Evolutionary conservation across 306 rosid genomes (phyloP).

Genomic region (Cucurbita pepo): DNA sequence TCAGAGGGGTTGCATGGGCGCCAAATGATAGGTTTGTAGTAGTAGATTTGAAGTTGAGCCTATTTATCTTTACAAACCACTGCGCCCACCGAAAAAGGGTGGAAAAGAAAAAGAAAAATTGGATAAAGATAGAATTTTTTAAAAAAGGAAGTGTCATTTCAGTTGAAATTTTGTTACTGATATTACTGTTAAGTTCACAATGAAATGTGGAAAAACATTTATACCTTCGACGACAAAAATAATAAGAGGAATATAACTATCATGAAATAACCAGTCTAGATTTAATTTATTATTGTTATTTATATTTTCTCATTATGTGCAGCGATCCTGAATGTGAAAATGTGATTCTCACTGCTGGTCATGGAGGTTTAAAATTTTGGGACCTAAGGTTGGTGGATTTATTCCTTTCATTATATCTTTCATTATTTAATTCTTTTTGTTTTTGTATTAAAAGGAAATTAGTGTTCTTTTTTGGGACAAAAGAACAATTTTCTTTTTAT

Average conservation of each 20-base stretch:
- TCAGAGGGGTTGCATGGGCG: constrained; percentile 85
- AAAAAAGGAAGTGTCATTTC: neutral
- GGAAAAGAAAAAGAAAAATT: neutral
- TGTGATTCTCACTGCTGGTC: constrained; percentile 70
- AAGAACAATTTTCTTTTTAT: neutral
- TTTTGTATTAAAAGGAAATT: neutral
- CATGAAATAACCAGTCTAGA: neutral
- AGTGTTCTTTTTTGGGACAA: neutral
- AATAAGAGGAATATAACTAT: neutral
- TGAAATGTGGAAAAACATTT: neutral
- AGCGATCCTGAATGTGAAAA: constrained; percentile 58
- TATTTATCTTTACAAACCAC: neutral
- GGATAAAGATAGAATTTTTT: neutral
- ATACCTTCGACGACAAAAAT: neutral
- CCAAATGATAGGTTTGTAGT: constrained; percentile 63
- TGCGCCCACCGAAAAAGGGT: neutral
- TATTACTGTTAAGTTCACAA: neutral
- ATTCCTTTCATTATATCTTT: neutral
- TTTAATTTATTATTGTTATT: neutral
- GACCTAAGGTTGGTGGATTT: constrained; percentile 51
- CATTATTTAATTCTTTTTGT: neutral
- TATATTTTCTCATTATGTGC: constrained; percentile 5
- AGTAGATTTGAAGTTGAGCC: neutral
- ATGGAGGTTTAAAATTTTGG: constrained; percentile 90
- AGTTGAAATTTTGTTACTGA: neutral